Base-by-base conservation (phyloP, 2,329 filamentous ascomycete species). In the Hortaea werneckii region DNA sequence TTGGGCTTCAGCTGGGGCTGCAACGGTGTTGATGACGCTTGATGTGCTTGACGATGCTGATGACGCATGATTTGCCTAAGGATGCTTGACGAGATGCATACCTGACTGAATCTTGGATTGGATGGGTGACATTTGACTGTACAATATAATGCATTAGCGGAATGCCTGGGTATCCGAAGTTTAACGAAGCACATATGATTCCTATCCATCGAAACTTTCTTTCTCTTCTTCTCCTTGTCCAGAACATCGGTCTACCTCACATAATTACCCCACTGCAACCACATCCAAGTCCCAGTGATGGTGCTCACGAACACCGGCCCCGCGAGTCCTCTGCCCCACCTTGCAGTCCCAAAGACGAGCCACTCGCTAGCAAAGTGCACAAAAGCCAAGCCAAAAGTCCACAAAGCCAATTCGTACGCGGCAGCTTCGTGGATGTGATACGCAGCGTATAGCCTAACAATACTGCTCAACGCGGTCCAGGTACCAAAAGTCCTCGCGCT, bases 401-500 rank as follows among this genome's bases (percentile, higher is more conserved):
- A 86, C 54, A 92, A 70, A 11, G 83, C 83, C 48, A 95, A 72
- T 63, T 92, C 78, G 65, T 94, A 95, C 45, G 89, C 73, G 39
- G 77, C 75, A 1, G 78, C 77, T 50, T 87, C 75, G 54, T 79
- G 73, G 52, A 94, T 79, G 65, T 94, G 75, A 69, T 94, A 94
- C 30, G 86, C 85, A 4, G 87, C 86, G 61, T 94, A 94, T 54
- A 88, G 70, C 43, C 89, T 79, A 39, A 94, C 76, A 42, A 94
- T 70, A 48, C 80, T 78, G 5, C 84, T 82, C 48, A 94, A 73
- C 47, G 90, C 75, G 0, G 89, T 94, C 82, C 88, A 95, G 29
- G 86, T 92, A 44, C 85, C 88, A 64, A 94, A 94, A 13, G 87
- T 80, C 52, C 87, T 82, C 27, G 82, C 82, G 8, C 81, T 82